A percentile compares a stretch with the other conserved stretches of the same genome.
Conservation (phyloP, 1,284 basidiomycete species). For the Fomitopsis schrenkii region DNA sequence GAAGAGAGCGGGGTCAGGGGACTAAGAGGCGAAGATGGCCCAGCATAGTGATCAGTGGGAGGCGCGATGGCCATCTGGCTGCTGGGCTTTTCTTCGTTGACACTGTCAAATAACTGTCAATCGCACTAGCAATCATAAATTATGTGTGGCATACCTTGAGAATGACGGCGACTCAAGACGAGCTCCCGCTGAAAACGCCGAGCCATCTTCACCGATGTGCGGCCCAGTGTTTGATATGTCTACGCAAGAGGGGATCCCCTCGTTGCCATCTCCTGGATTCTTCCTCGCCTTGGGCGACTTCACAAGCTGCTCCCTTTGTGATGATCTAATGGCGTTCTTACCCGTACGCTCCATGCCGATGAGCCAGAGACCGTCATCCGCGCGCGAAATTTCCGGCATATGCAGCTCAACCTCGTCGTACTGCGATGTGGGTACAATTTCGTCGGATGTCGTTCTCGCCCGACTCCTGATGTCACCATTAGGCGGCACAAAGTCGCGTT, state of each 20-base stretch:
- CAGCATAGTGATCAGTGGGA: background rate
- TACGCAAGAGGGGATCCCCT: background rate
- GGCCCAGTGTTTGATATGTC: background rate
- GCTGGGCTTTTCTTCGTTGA: no score
- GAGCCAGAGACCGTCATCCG: background rate
- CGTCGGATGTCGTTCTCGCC: background rate
- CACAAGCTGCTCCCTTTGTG: background rate
- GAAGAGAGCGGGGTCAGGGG: background rate
- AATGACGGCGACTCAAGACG: no score
- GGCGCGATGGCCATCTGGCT: no score
- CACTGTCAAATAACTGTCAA: no score
- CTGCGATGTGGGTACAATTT: constrained; percentile 1
- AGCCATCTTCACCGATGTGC: background rate
- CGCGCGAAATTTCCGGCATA: background rate
- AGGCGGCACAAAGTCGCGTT: constrained; percentile 14
- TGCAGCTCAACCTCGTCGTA: background rate
- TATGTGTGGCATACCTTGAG: no score
- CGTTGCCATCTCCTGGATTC: background rate
- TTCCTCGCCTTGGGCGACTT: background rate
- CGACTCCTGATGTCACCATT: background rate
- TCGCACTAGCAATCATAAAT: no score
- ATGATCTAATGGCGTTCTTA: background rate
- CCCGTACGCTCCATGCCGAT: background rate
- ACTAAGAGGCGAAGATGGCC: background rate
- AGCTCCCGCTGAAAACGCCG: no score